Conservation (phyloP, 2,329 filamentous ascomycete species). For the Leptographium wingfieldii region DNA sequence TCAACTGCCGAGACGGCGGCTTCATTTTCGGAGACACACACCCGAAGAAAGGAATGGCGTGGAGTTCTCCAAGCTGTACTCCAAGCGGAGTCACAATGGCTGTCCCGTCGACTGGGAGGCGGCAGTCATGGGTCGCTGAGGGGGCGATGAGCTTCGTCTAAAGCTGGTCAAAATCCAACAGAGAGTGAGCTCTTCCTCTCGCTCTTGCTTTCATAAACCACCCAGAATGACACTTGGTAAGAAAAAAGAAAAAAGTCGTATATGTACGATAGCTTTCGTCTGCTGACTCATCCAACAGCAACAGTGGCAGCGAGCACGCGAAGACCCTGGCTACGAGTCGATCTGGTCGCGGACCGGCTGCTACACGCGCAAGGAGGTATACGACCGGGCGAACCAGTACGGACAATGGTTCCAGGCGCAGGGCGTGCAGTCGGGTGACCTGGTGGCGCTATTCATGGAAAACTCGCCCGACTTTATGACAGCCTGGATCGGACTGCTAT, state of each 20-base stretch:
- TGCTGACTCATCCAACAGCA: conserved; percentile 1
- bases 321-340: conserved; percentile 39
- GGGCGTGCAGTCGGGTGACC: conserved; percentile 44
- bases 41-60: neutral
- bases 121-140: neutral
- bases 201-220: too few species aligned
- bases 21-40: neutral
- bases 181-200: too few species aligned
- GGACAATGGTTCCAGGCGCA: conserved; percentile 47
- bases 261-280: too few species aligned
- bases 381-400: conserved; percentile 45
- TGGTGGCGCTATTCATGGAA: conserved; percentile 54
- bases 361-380: conserved; percentile 46
- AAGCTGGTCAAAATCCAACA: neutral
- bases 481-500: conserved; percentile 50
- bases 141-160: neutral
- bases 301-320: conserved; percentile 27
- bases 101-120: neutral
- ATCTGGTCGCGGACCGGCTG: conserved; percentile 54
- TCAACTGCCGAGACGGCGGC: neutral
- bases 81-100: neutral
- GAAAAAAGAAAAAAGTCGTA: neutral
- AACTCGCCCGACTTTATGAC: conserved; percentile 58
- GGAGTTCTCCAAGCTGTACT: neutral
- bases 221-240: neutral